Conservation (phyloP, 2,329 filamentous ascomycete genomes). For the Apiospora marii region DNA sequence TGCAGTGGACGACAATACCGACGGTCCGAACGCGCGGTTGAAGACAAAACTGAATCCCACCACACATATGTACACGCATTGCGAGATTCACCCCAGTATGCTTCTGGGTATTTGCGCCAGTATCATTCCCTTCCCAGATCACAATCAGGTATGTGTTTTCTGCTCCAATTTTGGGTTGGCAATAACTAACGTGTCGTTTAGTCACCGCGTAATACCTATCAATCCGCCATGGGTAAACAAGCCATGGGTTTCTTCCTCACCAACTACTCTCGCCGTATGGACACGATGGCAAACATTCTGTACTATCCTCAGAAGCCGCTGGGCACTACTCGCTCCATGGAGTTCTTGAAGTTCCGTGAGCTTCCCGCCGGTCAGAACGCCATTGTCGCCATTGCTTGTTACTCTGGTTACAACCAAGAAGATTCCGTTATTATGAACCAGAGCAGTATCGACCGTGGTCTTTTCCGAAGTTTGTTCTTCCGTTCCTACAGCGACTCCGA, state of each 20-base stretch:
- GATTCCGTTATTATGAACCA: conserved; percentile 99
- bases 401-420: conserved; percentile 99
- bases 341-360: conserved; percentile 97
- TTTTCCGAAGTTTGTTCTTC: conserved; percentile 98
- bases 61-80: conserved; percentile 95
- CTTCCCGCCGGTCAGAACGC: conserved; percentile 96
- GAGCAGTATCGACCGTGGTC: conserved; percentile 95
- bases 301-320: conserved; percentile 99
- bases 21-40: conserved; percentile 82
- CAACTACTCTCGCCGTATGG: conserved; percentile 96
- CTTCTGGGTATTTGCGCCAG: conserved; percentile 97
- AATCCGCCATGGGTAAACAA: conserved; percentile 99
- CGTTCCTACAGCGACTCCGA: conserved; percentile 96
- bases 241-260: conserved; percentile 99
- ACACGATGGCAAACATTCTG: conserved; percentile 98
- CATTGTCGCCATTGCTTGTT: conserved; percentile 96
- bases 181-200: conserved; percentile 44
- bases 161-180: background rate
- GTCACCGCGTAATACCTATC: conserved; percentile 98
- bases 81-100: conserved; percentile 99
- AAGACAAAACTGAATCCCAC: conserved; percentile 88
- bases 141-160: conserved; percentile 71
- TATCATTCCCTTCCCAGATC: conserved; percentile 99
- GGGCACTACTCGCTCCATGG: conserved; percentile 96
- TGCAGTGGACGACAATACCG: conserved; percentile 66